Conservation (phyloP, 2,329 filamentous ascomycete genomes). For the Xylaria digitata region DNA sequence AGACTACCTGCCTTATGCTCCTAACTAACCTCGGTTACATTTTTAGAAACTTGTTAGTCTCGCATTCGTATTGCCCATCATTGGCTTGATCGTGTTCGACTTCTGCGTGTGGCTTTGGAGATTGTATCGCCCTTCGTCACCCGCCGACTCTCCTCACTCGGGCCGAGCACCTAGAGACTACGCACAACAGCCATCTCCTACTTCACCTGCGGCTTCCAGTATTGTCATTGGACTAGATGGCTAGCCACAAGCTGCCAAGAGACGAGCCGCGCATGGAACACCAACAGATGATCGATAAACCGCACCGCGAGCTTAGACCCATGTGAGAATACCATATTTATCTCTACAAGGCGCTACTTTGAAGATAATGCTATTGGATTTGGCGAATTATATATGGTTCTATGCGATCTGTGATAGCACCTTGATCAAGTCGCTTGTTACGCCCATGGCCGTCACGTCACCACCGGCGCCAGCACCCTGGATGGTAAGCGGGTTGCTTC, state of each 20-base stretch:
- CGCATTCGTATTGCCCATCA: conserved; percentile 59
- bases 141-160: conserved; percentile 39
- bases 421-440: conserved; percentile 93
- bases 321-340: conserved; percentile 23
- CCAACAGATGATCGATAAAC: conserved; percentile 30
- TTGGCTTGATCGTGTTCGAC: conserved; percentile 63
- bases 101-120: conserved; percentile 66
- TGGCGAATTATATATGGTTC: conserved; percentile 34
- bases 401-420: conserved; percentile 77
- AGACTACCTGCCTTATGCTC: background rate
- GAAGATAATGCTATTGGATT: conserved; percentile 28
- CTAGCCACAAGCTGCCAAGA: conserved; percentile 33
- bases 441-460: conserved; percentile 97
- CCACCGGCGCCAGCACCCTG: conserved; percentile 95
- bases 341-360: conserved; percentile 26
- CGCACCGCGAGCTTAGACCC: background rate
- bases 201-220: conserved; percentile 25
- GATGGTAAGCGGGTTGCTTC: conserved; percentile 88
- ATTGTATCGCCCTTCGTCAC: conserved; percentile 47
- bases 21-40: conserved; percentile 24
- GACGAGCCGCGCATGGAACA: conserved; percentile 36
- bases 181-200: conserved; percentile 31
- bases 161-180: conserved; percentile 38
- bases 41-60: conserved; percentile 53
- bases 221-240: conserved; percentile 32